phyloP scores from a whole-genome alignment of 169 alveolate genomes.

The Perkinsus marinus region DNA sequence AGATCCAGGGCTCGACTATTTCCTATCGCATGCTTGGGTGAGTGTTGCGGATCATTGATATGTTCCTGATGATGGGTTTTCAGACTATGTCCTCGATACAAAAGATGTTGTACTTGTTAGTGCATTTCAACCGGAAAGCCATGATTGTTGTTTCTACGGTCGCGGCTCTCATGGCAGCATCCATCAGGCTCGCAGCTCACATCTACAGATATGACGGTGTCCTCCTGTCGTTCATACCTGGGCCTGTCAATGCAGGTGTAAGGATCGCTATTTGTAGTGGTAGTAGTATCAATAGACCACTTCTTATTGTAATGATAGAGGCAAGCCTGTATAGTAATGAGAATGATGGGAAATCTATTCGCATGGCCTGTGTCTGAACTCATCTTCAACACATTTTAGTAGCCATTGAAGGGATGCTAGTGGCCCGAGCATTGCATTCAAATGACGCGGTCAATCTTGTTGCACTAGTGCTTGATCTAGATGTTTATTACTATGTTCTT shows the following conservation, averaged over 20 bases:
- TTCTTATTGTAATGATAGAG: not conserved
- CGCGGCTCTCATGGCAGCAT: not conserved
- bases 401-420: too few relatives aligned
- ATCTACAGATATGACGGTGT: not conserved
- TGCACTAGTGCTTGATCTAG: too few relatives aligned
- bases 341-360: too few relatives aligned
- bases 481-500: too few relatives aligned
- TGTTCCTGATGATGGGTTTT: not conserved
- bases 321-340: not conserved
- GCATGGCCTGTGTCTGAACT: too few relatives aligned
- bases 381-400: too few relatives aligned
- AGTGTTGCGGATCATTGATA: too few relatives aligned
- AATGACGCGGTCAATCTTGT: too few relatives aligned
- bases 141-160: not conserved
- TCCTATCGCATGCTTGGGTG: not conserved
- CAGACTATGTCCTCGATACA: not conserved
- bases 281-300: not conserved
- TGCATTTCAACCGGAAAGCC: not conserved
- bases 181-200: not conserved
- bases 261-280: not conserved
- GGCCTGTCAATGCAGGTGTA: not conserved
- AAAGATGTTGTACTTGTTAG: not conserved
- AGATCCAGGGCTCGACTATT: not conserved
- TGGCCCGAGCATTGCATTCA: too few relatives aligned
- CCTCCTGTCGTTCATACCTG: not conserved